Evolutionary conservation across 345 rosid genomes (phyloP), one percentile per base, ranked within the genome.

Genomic region (Acer campestre): DNA sequence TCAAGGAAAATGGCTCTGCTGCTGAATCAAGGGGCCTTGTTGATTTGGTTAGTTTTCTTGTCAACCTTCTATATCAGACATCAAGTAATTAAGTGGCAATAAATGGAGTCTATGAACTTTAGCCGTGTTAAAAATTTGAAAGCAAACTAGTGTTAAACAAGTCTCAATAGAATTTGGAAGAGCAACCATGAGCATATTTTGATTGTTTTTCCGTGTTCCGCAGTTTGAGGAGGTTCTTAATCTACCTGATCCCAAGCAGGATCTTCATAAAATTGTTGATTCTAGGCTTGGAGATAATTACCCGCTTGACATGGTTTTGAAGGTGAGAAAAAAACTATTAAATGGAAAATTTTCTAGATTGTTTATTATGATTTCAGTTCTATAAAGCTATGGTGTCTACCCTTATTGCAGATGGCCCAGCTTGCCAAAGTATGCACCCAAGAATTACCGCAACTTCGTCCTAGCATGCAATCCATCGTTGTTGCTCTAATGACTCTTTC

Each of bases 351-450:
- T 31, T 12, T 46, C 40, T 51, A 66, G 20, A 18, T 77, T 22
- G 8, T 4, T 4, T 4, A 38, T 70, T 17, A 17, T 9, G 68
- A 61, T 79, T 66, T 53, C 13, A 46, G 23, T 80, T 66, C 3
- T 10, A 53, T 65, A 31, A 69, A 80, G 25, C 73, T n/a, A 10
- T 29, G 59, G 48, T 63, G 61, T 61, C 35, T 73, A 25, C 18
- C 46, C 70, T 46, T 29, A 59, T 75, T 76, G 78, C 91, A 96
- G 99, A 92, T 96, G 94, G 92, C 94, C 58, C 93, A 89, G 80
- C 89, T 96, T 63, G 99, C 94, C 27, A 90, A 82, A 80, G 98
- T 89, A 10, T 94, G 99, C 85, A 92, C 99, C 3, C 91, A 86
- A 68, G 98, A 89, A 86, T 88, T 84, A 58, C 92, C 98, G 42